phyloP scores from a whole-genome alignment of 768 basidiomycete genomes.

The Mycena epipterygia region DNA sequence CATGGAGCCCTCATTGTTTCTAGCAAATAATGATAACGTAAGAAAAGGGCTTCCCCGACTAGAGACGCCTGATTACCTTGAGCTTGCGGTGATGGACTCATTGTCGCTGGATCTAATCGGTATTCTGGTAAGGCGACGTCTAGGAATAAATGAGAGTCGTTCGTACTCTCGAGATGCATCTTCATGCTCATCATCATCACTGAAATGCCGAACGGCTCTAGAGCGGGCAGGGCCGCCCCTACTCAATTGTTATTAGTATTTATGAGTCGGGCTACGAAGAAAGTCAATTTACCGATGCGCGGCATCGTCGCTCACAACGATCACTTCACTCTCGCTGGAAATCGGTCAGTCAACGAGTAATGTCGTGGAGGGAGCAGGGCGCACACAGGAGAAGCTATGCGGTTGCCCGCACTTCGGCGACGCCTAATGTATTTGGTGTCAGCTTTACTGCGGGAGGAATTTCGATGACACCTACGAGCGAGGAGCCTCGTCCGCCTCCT shows the following conservation, averaged over 20 bases:
- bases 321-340: constrained; percentile 1
- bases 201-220: background rate
- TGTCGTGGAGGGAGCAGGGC: background rate
- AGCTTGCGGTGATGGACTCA: background rate
- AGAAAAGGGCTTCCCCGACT: background rate
- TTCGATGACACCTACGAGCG: constrained; percentile 2
- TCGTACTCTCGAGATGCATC: background rate
- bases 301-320: constrained; percentile 23
- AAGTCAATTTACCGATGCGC: background rate
- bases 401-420: background rate
- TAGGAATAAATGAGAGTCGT: no score
- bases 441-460: background rate
- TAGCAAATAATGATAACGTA: background rate
- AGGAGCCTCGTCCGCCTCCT: background rate
- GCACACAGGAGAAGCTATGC: constrained; percentile 7
- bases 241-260: no score
- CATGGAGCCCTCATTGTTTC: background rate
- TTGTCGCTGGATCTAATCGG: constrained; percentile 1
- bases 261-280: background rate
- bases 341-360: background rate
- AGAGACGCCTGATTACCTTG: background rate
- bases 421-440: background rate
- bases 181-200: background rate
- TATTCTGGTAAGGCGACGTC: background rate
- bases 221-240: no score